Evolutionary conservation across 805 yeast species (phyloP).

Genomic region (Hanseniaspora lindneri): DNA sequence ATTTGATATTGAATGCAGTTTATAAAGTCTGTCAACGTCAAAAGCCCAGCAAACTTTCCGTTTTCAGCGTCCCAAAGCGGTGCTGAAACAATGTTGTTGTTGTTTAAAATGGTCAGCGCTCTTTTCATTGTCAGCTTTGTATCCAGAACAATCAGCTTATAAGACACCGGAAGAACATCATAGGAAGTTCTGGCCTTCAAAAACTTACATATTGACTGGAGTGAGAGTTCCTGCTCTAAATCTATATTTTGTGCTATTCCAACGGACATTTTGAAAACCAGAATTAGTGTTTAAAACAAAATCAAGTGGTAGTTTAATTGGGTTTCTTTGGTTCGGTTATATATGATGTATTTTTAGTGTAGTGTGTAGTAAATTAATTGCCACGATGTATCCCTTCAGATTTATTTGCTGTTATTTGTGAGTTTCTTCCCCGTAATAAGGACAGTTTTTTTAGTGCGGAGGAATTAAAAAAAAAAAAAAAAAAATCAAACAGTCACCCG

Average conservation of each 20-base stretch:
- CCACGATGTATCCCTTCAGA: too few relatives aligned
- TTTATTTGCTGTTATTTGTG: too few relatives aligned
- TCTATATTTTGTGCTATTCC: constrained; percentile 26
- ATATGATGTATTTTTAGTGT: too few relatives aligned
- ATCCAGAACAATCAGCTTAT: constrained; percentile 83
- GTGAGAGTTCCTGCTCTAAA: constrained; percentile 60
- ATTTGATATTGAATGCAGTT: constrained; percentile 91
- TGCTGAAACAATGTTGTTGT: constrained; percentile 89
- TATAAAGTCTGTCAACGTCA: constrained; percentile 85
- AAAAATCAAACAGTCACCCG: too few relatives aligned
- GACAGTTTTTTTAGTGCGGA: too few relatives aligned
- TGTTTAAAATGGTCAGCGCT: constrained; percentile 76
- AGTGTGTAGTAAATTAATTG: too few relatives aligned
- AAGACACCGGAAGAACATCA: constrained; percentile 92
- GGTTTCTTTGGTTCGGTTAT: too few relatives aligned
- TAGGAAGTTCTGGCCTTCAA: constrained; percentile 84
- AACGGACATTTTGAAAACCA: not conserved
- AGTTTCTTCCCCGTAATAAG: too few relatives aligned
- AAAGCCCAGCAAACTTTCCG: constrained; percentile 83
- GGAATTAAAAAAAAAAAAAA: too few relatives aligned
- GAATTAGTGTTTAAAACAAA: too few relatives aligned
- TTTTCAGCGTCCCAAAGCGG: constrained; percentile 91
- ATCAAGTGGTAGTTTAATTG: too few relatives aligned
- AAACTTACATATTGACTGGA: constrained; percentile 71
- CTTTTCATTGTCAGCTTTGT: constrained; percentile 82